Evolutionary conservation across 129 eudicot genomes (phyloP), one percentile per base, ranked within the genome.

Genomic region (Rutidosis leptorrhynchoides): DNA sequence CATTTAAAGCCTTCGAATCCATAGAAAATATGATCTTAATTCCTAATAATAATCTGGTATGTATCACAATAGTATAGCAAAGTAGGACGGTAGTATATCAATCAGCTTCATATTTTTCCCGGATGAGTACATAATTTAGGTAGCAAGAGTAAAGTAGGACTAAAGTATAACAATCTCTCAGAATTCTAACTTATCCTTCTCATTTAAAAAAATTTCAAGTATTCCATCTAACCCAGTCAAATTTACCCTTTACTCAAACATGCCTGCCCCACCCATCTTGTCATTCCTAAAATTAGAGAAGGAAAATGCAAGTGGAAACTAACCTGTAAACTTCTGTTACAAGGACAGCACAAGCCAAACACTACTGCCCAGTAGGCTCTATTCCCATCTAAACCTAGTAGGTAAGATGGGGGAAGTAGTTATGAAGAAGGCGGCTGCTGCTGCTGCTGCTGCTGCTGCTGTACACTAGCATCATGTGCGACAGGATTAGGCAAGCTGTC

Each of bases 321-420:
- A 46, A 90, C 97, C 97, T 87, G 82, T 77, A 78, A 72, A 74
- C 45, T 32, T 77, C 70, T 76, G 65, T 68, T 64, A 76, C 78
- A 71, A 37, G 71, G 49, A 72, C 56, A 56, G 76, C 71, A 68
- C 67, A 66, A 59, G 53, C 32, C 33, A 64, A 78, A 70, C 69
- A 80, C 68, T 59, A 61, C 24, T 52, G 43, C 28, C 61, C 65
- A 30, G 49, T 29, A 29, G 35, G 65, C 64, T 49, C 81, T 80
- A 83, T 72, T 77, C 81, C 78, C 59, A 23, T 72, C 78, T 56
- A 68, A 78, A 76, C 49, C 67, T 80, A 68, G 81, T 30, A 26
- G 89, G 70, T 59, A 73, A 56, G 80, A 35, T 3, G 71, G n/a
- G n/a, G n/a, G n/a, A 25, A 70, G 74, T 43, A 67, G 73, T 67